Evolutionary conservation across 73 alveolate species (phyloP), one percentile per base, ranked within the genome.

Genomic region (Paramecium sonneborni): DNA sequence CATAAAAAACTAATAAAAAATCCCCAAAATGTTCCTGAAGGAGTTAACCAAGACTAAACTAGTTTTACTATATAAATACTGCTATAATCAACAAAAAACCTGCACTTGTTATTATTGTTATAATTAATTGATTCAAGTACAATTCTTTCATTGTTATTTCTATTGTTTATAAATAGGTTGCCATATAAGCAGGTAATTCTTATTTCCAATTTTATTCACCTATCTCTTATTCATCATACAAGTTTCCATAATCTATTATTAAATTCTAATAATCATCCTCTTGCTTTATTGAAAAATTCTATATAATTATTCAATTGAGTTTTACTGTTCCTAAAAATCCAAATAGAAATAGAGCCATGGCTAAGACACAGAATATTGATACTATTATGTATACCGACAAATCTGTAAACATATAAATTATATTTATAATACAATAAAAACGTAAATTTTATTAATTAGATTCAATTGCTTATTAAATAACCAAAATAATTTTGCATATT

Each of bases 21-120:
- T 23, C 90, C 90, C 90, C 90, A 79, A 79, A 79, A 79, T 3
- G 90, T 79, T 39, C 90, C 90, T 8, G 46, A 44, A 11, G 90
- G 90, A 20, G 76, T 79, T 43, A 79, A 14, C 90, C 90, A 79
- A 24, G 90, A 79, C 90, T 79, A 39, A 79, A 79, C 28, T 79
- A 39, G 41, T 79, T 23, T 15, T 43, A 21, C 14, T 52, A 52
- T 52, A 52, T 52, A 18, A 41, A 21, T 79, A 79, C 90, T 20
- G 90, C 90, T 23, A 79, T 79, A 10, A 79, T 30, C 26, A 46
- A 32, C 20, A 79, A 38, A 46, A 79, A 79, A 23, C 34, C 35
- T 79, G 46, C 74, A 12, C 55, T 14, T 24, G 90, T 79, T 23
- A 46, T 79, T 79, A 79, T 79, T 24, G 90, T 43, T 24, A 79